A percentile compares a stretch with the other conserved stretches of the same genome.
Evolutionary conservation across 345 rosid species (phyloP).

Genomic region (Brassica juncea): DNA sequence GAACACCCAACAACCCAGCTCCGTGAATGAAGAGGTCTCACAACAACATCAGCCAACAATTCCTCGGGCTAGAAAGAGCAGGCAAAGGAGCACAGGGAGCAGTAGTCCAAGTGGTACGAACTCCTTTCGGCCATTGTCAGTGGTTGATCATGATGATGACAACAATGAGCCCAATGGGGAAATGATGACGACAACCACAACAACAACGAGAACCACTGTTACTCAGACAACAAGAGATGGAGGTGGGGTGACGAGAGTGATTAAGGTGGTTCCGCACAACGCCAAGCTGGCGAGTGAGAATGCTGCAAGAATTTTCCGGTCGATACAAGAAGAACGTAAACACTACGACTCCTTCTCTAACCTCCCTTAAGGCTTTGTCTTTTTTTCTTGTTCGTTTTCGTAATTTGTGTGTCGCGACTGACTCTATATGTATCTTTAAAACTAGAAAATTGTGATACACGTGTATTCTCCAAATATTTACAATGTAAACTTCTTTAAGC

Average conservation of each 20-base stretch:
- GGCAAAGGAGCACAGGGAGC: constrained; percentile 60
- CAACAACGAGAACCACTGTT: constrained; percentile 52
- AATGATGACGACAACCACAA: constrained; percentile 40
- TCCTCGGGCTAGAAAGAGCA: constrained; percentile 45
- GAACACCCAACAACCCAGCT: constrained; percentile 47
- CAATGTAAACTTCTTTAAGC: background rate
- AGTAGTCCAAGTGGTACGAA: constrained; percentile 42
- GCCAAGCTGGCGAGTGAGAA: constrained; percentile 77
- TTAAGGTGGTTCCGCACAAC: constrained; percentile 85
- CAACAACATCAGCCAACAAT: constrained; percentile 19
- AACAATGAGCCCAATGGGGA: background rate
- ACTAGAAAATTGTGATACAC: constrained; percentile 6
- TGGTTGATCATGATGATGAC: background rate
- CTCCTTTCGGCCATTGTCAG: constrained; percentile 18
- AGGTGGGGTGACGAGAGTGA: constrained; percentile 53
- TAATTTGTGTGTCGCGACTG: constrained; percentile 9
- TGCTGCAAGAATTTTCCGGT: constrained; percentile 82
- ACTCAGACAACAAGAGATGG: constrained; percentile 48
- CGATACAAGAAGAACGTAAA: constrained; percentile 86
- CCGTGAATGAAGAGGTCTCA: constrained; percentile 40
- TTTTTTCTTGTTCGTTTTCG: background rate
- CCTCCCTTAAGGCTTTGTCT: background rate
- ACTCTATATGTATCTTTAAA: background rate
- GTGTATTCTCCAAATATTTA: background rate
- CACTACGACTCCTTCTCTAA: constrained; percentile 37